Evolutionary conservation across 306 rosid species (phyloP).

Genomic region (Quercus gilva): DNA sequence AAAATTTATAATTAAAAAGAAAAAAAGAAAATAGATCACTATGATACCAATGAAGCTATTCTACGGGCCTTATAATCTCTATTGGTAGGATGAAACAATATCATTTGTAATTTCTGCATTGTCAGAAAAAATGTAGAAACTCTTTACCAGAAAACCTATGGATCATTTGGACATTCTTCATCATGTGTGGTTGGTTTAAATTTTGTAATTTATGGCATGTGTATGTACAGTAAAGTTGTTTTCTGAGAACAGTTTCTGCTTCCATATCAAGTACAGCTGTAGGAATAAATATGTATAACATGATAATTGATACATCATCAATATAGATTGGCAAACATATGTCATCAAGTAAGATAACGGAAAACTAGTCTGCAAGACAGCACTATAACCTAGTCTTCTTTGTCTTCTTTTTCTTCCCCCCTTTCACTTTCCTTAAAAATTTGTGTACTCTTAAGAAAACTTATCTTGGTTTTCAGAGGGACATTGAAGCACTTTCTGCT

Average conservation of each 20-base stretch:
- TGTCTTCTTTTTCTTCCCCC: neutral
- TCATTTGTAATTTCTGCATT: neutral
- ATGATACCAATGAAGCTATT: neutral
- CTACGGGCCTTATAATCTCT: neutral
- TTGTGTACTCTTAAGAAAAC: neutral
- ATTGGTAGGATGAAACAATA: neutral
- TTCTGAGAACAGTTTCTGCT: neutral
- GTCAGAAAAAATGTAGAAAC: neutral
- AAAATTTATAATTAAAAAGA: too few relatives aligned
- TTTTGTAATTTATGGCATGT: neutral
- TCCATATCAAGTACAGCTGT: neutral
- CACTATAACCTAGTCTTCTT: neutral
- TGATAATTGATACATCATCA: neutral
- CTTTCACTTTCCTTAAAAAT: neutral
- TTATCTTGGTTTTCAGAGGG: constrained; percentile 8
- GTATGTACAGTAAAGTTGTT: neutral
- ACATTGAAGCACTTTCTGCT: neutral
- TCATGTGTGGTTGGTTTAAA: neutral
- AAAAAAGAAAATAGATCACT: too few relatives aligned
- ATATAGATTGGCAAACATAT: neutral
- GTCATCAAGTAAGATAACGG: neutral
- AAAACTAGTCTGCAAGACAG: neutral
- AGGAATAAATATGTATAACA: neutral
- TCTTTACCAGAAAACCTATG: neutral
- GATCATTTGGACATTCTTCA: neutral